Base-by-base conservation (phyloP, 306 rosid genomes). In the Glycine soja region DNA sequence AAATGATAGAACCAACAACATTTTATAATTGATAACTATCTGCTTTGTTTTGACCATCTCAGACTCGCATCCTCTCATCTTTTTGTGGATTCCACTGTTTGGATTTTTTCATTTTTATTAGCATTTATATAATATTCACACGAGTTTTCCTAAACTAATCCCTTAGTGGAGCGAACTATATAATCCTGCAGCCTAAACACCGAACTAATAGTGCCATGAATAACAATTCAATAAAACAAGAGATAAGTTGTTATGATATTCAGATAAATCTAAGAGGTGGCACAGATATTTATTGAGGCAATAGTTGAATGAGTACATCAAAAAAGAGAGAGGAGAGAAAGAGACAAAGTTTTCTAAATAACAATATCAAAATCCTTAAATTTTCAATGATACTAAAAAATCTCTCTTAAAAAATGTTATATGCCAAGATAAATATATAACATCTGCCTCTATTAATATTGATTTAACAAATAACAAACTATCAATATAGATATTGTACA, bases 21-120 rank as follows among this genome's bases (percentile, higher is more conserved):
- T 58, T 67, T 71, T 71, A 16, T 40, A 61, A 51, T 80, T 14
- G 13, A 52, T 70, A 38, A 50, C 82, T 61, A 50, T 82, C 40
- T 12, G 40, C 58, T 58, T 69, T 57, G 16, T 30, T 56, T 54
- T 9, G 6, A 70, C 36, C 38, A 14, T 32, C 38, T 32, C 45
- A 57, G 15, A 48, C 64, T 10, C 9, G 16, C 65, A 76, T 76
- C 57, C 7, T 14, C 51, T 47, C 10, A 59, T 15, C 59, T 69
- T 59, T 65, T 54, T 56, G 47, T 57, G 3, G 71, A 82, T 81
- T 75, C 72, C 77, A 15, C 56, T 57, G 65, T 75, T 57, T 47
- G 40, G 6, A 57, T 8, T 57, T 43, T 75, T 74, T 75, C 59
- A 47, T n/a, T 40, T 81, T 57, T 18, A 40, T 30, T 8, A 42